A percentile compares a stretch with the other conserved stretches of the same genome.
Conservation (phyloP, 2,329 filamentous ascomycete species). For the Aspergillus pseudotamarii region DNA sequence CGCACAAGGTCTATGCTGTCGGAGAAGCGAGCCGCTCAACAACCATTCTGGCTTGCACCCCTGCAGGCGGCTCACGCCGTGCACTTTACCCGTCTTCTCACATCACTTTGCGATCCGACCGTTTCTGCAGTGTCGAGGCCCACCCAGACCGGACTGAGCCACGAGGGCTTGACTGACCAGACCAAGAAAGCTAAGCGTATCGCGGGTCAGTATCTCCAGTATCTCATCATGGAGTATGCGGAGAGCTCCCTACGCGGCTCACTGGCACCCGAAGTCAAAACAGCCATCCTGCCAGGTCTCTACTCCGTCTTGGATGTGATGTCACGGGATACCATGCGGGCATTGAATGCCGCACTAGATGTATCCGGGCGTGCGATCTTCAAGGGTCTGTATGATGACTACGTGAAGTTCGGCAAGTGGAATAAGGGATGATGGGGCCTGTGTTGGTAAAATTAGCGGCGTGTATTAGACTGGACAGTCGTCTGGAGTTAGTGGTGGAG, state of each 20-base stretch:
- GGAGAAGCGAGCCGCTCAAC: conserved; percentile 25
- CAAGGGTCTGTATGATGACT: conserved; percentile 58
- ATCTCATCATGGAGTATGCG: conserved; percentile 61
- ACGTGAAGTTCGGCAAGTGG: conserved; percentile 51
- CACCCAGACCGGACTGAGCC: conserved; percentile 35
- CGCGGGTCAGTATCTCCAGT: conserved; percentile 60
- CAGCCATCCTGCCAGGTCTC: conserved; percentile 54
- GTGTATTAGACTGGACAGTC: background rate
- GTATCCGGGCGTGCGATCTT: conserved; percentile 56
- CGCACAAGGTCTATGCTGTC: conserved; percentile 31
- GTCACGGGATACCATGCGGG: conserved; percentile 52
- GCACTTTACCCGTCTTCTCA: conserved; percentile 58
- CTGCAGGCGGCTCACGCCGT: conserved; percentile 50
- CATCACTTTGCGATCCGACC: conserved; percentile 64
- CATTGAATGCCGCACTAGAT: conserved; percentile 56
- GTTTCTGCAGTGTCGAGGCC: conserved; percentile 55
- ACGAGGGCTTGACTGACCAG: conserved; percentile 58
- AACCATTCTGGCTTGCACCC: conserved; percentile 37
- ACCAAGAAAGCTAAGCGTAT: conserved; percentile 61
- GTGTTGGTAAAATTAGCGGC: background rate
- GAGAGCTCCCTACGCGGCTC: conserved; percentile 54
- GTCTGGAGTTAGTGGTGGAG: background rate
- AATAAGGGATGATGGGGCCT: conserved; percentile 40
- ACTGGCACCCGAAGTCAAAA: conserved; percentile 55
- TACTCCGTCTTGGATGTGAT: conserved; percentile 58